phyloP scores from a whole-genome alignment of 192 early-diverging fungal species.

The Coemansia sp. region DNA sequence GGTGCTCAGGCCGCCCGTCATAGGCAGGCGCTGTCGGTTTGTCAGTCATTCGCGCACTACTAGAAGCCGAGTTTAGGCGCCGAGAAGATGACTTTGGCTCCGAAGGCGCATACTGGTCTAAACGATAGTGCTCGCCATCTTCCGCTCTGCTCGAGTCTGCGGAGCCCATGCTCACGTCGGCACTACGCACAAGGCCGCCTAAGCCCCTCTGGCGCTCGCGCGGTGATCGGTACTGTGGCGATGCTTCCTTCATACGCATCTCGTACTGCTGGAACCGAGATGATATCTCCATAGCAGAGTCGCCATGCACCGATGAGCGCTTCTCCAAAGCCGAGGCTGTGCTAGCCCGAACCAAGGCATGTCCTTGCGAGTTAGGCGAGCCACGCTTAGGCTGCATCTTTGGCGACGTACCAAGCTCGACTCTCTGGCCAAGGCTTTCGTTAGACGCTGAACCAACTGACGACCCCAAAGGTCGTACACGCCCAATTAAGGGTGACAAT shows the following conservation, averaged over 20 bases:
- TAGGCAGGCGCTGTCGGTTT: background rate
- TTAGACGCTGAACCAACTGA: slow-evolving; percentile 9
- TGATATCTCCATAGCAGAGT: slow-evolving; percentile 36
- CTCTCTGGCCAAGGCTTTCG: slow-evolving; percentile 14
- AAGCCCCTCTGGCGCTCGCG: slow-evolving; percentile 33
- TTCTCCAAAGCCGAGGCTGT: slow-evolving; percentile 12
- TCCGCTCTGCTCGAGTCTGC: slow-evolving; percentile 4
- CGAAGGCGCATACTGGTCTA: slow-evolving; percentile 1
- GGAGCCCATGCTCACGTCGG: slow-evolving; percentile 10
- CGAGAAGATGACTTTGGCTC: slow-evolving; percentile 20
- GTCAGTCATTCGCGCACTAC: slow-evolving; percentile 16
- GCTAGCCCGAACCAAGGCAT: background rate
- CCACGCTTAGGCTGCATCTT: slow-evolving; percentile 5
- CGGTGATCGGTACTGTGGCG: slow-evolving; percentile 38
- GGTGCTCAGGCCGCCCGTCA: slow-evolving; percentile 14
- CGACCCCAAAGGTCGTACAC: slow-evolving; percentile 8
- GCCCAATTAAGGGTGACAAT: slow-evolving; percentile 25
- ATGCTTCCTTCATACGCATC: slow-evolving; percentile 21
- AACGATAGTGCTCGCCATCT: slow-evolving; percentile 2
- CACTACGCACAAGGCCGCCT: background rate
- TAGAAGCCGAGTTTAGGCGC: slow-evolving; percentile 15
- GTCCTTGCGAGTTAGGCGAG: slow-evolving; percentile 14
- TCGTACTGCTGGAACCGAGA: slow-evolving; percentile 51
- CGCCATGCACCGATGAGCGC: slow-evolving; percentile 22
- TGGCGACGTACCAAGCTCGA: slow-evolving; percentile 12